Evolutionary conservation across 1,284 basidiomycete species (phyloP), one percentile per base, ranked within the genome.

Genomic region (Sporisorium reilianum): DNA sequence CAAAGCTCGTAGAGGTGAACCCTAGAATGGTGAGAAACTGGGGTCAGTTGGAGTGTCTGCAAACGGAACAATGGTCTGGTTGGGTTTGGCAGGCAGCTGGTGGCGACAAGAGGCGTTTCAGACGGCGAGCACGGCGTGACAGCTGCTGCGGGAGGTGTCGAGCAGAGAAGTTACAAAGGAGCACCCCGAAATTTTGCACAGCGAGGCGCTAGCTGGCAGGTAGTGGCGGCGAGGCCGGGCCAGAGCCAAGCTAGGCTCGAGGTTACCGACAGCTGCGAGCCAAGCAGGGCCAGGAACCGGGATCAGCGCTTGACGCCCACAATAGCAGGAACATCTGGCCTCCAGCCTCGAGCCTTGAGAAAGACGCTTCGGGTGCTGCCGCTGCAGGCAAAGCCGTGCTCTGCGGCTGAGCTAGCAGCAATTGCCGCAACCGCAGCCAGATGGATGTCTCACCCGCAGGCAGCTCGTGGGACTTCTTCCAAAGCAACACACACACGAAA

Each of bases 61-160:
- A 38, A 18, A 20, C 14, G 20, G 8, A 49, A 25, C 38, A 14
- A 46, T 20, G 11, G 12, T n/a, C 54, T 55, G 30, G 7, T 32
- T n/a, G 42, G 22, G 60, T 25, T 28, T 20, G 40, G n/a, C n/a
- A n/a, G n/a, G n/a, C n/a, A 11, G 23, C 20, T 25, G 54, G n/a
- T 59, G 54, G 44, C 52, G 67, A 53, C 53, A 41, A 54, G 28
- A 32, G 20, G 32, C 53, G 45, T 28, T 55, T 50, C 40, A 42
- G 22, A 28, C 30, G 46, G 40, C 34, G 44, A 55, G 40, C 28
- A 25, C 52, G 51, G 36, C 20, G 36, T 48, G 46, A 28, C 45
- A 57, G 60, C 56, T 69, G 60, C 55, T 69, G 60, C 55, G 67
- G 38, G 54, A 53, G 67, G 40, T 61, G 61, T 64, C 60, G 45